Base-by-base conservation (phyloP, 352 stramenopile genomes). In the Phytophthora litchii region DNA sequence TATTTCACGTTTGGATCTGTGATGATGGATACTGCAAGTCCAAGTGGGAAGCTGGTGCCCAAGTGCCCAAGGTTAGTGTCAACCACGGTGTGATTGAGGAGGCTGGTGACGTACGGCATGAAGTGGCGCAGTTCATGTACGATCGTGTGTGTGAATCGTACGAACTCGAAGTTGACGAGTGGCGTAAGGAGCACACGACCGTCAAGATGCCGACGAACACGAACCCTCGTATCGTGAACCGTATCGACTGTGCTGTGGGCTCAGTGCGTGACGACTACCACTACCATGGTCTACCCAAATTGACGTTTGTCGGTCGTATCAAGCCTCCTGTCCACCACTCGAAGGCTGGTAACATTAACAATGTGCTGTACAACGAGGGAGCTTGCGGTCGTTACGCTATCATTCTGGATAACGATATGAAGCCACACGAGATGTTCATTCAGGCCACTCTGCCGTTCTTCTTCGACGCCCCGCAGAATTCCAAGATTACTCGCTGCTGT, bases 401-500 rank as follows among this genome's bases (percentile, higher is more conserved):
- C 41, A 92, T 92, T 41, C 57, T 92, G 31, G 83, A 92, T 64
- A 91, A 89, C 60, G 83, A 92, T 60, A 92, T 92, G 83, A 89
- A 89, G 67, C 80, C 80, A 5, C 80, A 89, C 58, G 72, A 80
- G 53, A 88, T 89, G 80, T 89, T 89, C 60, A 73, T 89, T 40
- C 80, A 89, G 55, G 80, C 80, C 0, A 82, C 74, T 25, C 62
- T 89, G 13, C 80, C 80, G 0, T 89, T 89, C 64, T 89, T 89
- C 54, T 89, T 89, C 48, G 80, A 88, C 55, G 65, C 54, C 4
- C 80, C 80, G 13, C 67, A 83, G 60, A 88, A 79, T 63, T 80
- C 81, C 41, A 88, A 88, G 67, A 84, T 86, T 37, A 80, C 67
- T 31, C 74, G 72, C 7, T 91, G 78, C 53, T 74, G 53, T 20